Evolutionary conservation across 2,329 filamentous ascomycete species (phyloP), one percentile per base, ranked within the genome.

Genomic region (Diplodia scrobiculata): DNA sequence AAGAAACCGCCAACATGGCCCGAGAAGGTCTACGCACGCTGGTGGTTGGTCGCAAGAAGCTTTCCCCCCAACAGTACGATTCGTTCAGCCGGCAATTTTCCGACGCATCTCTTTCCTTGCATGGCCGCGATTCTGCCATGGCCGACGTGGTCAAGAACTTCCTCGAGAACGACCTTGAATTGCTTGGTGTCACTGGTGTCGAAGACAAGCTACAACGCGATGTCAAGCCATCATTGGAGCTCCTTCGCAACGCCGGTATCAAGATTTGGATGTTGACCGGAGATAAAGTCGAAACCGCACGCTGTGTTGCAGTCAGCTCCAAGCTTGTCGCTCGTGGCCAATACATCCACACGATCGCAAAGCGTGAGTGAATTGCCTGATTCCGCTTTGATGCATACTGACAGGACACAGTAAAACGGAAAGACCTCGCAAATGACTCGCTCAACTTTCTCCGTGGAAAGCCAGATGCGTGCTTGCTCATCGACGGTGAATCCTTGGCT

Each of bases 181-280:
- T 99, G 5, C 85, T 98, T 1, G 95, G 95, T n/a, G 93, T 99
- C 13, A 99, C 95, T 0, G 95, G 95, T 69, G 95, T 99, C 0
- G 96, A 99, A 78, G 95, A 99, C 79, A 97, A 96, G 75, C 85
- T 99, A 13, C 95, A 99, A 76, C 89, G 89, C 69, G 92, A 98
- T 73, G 95, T 99, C 73, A 99, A 98, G 77, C 91, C 94, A 1
- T 97, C 92, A 0, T 84, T 99, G 5, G 96, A 99, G 77, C 86
- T 99, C 5, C 85, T 99, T 63, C 91, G 95, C 70, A 99, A 99
- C 73, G 95, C 95, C 0, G 95, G 95, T 29, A 95, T 99, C 79
- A 98, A 98, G 78, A 98, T 99, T 60, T 99, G 95, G 95, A 99
- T 99, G 95, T 83, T 99, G 75, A 99, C 95, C 0, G 95, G 95